Base-by-base conservation (phyloP, 2,329 filamentous ascomycete genomes). In the Monascus ruber region DNA sequence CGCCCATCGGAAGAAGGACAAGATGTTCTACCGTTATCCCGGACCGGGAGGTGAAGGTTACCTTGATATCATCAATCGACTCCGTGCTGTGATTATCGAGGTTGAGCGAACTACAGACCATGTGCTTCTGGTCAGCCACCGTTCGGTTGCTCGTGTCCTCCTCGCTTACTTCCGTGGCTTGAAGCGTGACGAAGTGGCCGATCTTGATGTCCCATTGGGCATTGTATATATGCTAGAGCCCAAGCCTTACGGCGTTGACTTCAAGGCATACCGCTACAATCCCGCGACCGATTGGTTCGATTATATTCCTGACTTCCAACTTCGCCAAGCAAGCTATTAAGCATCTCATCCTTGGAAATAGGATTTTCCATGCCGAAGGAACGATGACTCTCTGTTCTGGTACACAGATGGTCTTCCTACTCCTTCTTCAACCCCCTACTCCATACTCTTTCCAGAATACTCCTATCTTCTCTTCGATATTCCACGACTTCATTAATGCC, bases 21-120 rank as follows among this genome's bases (percentile, higher is more conserved):
- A 98, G 68, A 78, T 98, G 38, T 83, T 86, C 51, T 98, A 98
- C 64, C 87, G 93, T 47, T 96, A 96, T 60, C 91, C 91, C 1
- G 91, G 91, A 4, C 85, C 93, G 11, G 91, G 91, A 24, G 91
- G 91, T 38, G 91, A 98, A 63, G 87, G 89, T 26, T 98, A 98
- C 55, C 76, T 98, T 7, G 89, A 96, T 64, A 84, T 98, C 52
- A 95, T 98, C 66, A 94, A 91, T 62, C 85, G 91, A 36, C 76
- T 96, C 29, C 83, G 88, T 38, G 84, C 94, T 47, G 91, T 98
- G 69, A 94, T 98, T 47, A 83, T 94, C 37, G 91, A 98, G 67
- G 81, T 95, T 44, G 91, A 98, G 70, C 83, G 91, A 44, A 96
- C 94, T 72, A 94, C 86, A 26, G 91, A 98, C 54, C 89, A 96